These are phyloP conservation scores for Colletotrichum godetiae DNA, from an alignment of 2,329 filamentous ascomycete genomes.

Conservation along the genomic window DNA sequence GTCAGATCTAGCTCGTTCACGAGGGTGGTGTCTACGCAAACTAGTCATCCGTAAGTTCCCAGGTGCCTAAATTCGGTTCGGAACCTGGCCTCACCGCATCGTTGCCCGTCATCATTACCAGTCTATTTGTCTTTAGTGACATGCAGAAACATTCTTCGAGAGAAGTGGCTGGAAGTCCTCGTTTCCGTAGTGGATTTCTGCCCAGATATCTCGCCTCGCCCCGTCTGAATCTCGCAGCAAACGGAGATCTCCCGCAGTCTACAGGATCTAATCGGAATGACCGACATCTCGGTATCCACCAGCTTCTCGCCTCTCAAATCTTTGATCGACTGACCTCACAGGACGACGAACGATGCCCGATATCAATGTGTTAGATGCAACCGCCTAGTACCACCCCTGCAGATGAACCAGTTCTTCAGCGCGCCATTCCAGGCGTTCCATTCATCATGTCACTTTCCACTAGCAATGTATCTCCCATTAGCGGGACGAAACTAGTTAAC, in stretches of 20 bases:
- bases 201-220: not conserved
- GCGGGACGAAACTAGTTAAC: not conserved
- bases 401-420: not conserved
- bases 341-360: not conserved
- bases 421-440: not conserved
- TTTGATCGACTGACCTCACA: not conserved
- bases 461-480: not conserved
- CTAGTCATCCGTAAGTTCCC: constrained; percentile 15
- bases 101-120: constrained; percentile 2
- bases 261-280: constrained; percentile 30
- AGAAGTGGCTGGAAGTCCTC: not conserved
- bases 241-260: constrained; percentile 28
- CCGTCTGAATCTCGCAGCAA: constrained; percentile 15
- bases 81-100: constrained; percentile 17
- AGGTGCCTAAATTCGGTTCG: constrained; percentile 15
- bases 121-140: not conserved
- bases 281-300: constrained; percentile 10
- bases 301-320: not conserved
- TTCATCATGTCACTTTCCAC: not conserved
- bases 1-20: constrained; percentile 7
- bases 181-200: not conserved
- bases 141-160: not conserved
- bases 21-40: constrained; percentile 6
- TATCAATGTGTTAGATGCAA: not conserved
- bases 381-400: not conserved